Conservation (phyloP, 352 stramenopile species). For the Phytophthora fragariaefolia region DNA sequence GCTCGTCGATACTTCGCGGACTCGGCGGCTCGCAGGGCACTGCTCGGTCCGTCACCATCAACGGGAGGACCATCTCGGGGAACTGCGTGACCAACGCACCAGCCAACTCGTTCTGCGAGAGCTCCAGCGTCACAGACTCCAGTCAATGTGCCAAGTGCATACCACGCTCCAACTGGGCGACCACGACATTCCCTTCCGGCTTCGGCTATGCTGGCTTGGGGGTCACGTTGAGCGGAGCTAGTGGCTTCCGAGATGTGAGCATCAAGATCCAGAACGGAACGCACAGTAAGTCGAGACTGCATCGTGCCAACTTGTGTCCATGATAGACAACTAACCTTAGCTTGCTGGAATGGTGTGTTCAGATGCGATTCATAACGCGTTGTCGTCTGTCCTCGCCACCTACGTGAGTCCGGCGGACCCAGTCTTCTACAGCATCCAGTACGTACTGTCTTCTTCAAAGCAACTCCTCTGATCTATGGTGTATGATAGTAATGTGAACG, state of each 20-base stretch:
- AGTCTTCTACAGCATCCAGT: slow-evolving; percentile 63
- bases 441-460: slow-evolving; percentile 22
- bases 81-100: slow-evolving; percentile 37
- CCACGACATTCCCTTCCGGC: slow-evolving; percentile 45
- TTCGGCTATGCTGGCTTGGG: slow-evolving; percentile 47
- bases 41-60: slow-evolving; percentile 35
- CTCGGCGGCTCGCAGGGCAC: slow-evolving; percentile 42
- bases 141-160: slow-evolving; percentile 45
- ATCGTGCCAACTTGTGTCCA: not conserved
- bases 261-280: slow-evolving; percentile 51
- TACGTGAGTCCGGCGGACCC: slow-evolving; percentile 47
- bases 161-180: slow-evolving; percentile 42
- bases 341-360: not conserved
- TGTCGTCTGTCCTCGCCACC: slow-evolving; percentile 44
- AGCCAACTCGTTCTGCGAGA: slow-evolving; percentile 51
- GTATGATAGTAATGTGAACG: not conserved
- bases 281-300: slow-evolving; percentile 46
- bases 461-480: not conserved
- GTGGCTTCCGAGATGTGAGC: slow-evolving; percentile 42
- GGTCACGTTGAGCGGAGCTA: slow-evolving; percentile 33
- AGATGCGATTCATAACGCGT: slow-evolving; percentile 55
- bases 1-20: slow-evolving; percentile 42
- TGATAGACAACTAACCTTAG: slow-evolving; percentile 1
- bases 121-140: slow-evolving; percentile 33
- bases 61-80: slow-evolving; percentile 26